Base-by-base conservation (phyloP, 768 basidiomycete species). In the Tylopilus sp. region DNA sequence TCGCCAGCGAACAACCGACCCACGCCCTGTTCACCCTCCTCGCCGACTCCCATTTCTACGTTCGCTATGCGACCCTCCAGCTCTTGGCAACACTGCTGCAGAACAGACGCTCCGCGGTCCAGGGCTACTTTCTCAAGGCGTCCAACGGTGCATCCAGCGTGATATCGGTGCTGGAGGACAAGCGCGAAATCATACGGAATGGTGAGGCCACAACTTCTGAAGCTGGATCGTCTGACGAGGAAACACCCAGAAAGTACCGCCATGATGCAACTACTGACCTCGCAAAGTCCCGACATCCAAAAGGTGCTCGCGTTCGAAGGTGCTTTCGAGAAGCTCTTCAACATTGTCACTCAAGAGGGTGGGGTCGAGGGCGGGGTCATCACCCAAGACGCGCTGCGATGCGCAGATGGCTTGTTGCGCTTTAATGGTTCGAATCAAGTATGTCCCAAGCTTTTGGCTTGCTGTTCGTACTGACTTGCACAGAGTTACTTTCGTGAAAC, bases 401-500 rank as follows among this genome's bases (percentile, higher is more conserved):
- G 90, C 58, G 82, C 93, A 16, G 93, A 93, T 56, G 81, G 82
- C n/a, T 73, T 99, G 21, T 75, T 99, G 56, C 81, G 92, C 26
- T 96, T 89, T 74, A 98, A 99, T 70, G 82, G 85, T 24, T 95
- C 93, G 11, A 99, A 98, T 69, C 95, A 96, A 78, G 95, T 92
- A 63, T 48, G 73, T 67, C 49, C 34, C 22, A 26, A 19, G 13
- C 26, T 13, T 22, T 41, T 16, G 12, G 12, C 31, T 31, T n/a
- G 37, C 34, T 38, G 14, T 42, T n/a, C 36, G 33, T 53, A 54
- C 48, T 69, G 54, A 63, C 62, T 43, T 40, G 24, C 37, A 34
- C 62, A 99, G 93, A 97, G 93, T 66, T 98, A 97, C 75, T 97
- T 99, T 74, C 86, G 91, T 44, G 94, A 95, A 73, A 90, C 92